Percentiles rank a stretch among this genome's conserved stretches.
Evolutionary conservation across 805 yeast species (phyloP).

Genomic region (Saccharomycopsis sp.): DNA sequence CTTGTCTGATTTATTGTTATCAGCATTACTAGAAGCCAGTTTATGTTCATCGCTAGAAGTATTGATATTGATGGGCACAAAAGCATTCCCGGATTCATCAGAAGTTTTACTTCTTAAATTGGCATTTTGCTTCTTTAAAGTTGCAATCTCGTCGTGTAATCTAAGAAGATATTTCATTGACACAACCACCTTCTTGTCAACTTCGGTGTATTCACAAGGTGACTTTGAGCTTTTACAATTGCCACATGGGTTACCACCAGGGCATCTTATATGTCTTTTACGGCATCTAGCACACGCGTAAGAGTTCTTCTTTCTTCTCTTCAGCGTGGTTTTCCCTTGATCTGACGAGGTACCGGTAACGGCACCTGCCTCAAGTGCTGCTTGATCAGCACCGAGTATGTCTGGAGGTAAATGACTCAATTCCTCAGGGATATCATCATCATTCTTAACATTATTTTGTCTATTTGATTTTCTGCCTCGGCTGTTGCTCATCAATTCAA

Average conservation of each 20-base stretch:
- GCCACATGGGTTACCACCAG: slow-evolving; percentile 69
- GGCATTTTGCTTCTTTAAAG: slow-evolving; percentile 60
- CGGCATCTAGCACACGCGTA: slow-evolving; percentile 58
- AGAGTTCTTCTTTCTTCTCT: slow-evolving; percentile 23
- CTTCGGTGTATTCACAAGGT: slow-evolving; percentile 64
- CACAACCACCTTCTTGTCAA: slow-evolving; percentile 64
- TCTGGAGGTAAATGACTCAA: too few species aligned
- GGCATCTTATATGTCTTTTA: slow-evolving; percentile 66
- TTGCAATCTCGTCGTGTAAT: slow-evolving; percentile 60
- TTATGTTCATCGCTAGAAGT: not conserved
- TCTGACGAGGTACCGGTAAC: too few species aligned
- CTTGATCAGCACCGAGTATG: too few species aligned
- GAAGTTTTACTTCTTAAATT: slow-evolving; percentile 38
- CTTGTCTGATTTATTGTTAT: slow-evolving; percentile 7
- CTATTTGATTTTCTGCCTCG: too few species aligned
- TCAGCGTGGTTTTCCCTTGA: too few species aligned
- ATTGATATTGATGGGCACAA: slow-evolving; percentile 4
- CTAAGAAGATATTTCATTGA: slow-evolving; percentile 63
- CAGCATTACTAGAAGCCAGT: not conserved
- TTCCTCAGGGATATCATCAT: too few species aligned
- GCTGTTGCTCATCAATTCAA: too few species aligned
- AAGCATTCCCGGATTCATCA: slow-evolving; percentile 22
- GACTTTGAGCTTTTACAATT: slow-evolving; percentile 51
- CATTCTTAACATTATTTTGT: too few species aligned
- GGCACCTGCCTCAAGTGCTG: too few species aligned